phyloP scores from a whole-genome alignment of 148 eudicot species.

The Hydrangea macrophylla region DNA sequence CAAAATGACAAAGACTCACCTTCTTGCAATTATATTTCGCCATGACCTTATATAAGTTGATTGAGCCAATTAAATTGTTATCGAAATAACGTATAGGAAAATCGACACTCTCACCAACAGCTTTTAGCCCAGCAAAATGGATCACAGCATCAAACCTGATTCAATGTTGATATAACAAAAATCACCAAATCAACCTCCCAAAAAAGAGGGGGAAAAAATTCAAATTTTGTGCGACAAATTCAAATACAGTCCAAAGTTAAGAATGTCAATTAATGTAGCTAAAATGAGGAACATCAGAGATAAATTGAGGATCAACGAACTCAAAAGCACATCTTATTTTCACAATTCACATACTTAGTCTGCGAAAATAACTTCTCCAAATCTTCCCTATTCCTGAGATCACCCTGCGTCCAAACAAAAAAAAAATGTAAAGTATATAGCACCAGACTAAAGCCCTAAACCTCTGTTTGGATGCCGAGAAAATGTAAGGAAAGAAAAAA shows the following conservation, averaged over 20 bases:
- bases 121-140: slow-evolving; percentile 90
- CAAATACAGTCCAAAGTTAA: neutral
- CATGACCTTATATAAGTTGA: slow-evolving; percentile 73
- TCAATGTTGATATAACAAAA: neutral
- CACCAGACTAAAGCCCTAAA: neutral
- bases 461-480: neutral
- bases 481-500: neutral
- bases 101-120: slow-evolving; percentile 84
- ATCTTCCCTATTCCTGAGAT: slow-evolving; percentile 70
- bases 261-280: no score
- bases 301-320: neutral
- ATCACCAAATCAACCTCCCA: neutral
- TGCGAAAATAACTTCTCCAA: slow-evolving; percentile 70
- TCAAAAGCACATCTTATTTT: neutral
- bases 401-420: slow-evolving; percentile 55
- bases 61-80: slow-evolving; percentile 82
- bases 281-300: no score
- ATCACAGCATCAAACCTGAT: slow-evolving; percentile 83
- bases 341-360: slow-evolving; percentile 37
- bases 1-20: slow-evolving; percentile 30
- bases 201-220: no score
- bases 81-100: slow-evolving; percentile 74
- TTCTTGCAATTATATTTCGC: slow-evolving; percentile 81
- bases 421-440: slow-evolving; percentile 4
- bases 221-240: no score